Base-by-base conservation (phyloP, 345 rosid genomes). In the Eucalyptus curtisii region DNA sequence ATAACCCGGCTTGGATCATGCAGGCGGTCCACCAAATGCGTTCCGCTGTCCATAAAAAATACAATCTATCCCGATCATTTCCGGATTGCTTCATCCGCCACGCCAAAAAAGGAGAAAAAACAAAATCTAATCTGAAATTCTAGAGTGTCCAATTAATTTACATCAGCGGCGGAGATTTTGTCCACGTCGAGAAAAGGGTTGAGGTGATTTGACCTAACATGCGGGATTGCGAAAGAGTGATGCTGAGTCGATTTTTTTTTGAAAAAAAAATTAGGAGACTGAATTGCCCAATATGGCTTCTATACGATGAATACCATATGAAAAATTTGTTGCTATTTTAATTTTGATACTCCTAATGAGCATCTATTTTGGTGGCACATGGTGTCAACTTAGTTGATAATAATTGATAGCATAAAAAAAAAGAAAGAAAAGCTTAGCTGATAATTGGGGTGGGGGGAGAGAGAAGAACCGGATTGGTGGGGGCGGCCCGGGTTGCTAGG, bases 291-390 rank as follows among this genome's bases (percentile, higher is more conserved):
- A 7, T 55, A 55, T 4, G 5, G 20, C 16, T 30, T n/a, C 3
- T 4, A 8, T 8, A 7, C 3, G 76, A n/a, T n/a, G 5, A 55
- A n/a, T 19, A 15, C 42, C 0, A 2, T 33, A 17, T 20, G 4
- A 71, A 71, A 71, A 71, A 0, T 9, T 17, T 37, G 27, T 19
- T 12, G 7, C 45, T 37, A 10, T 40, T 37, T 10, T 37, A 5
- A 37, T 20, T 71, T 40, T 20, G 10, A 7, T 19, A 19, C 8
- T 10, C 15, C 7, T 20, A 4, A 71, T 76, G 84, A 76, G 42
- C 84, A 40, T 40, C 8, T 22, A 8, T 20, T 40, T 76, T 40
- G 84, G 84, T 40, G 47, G 84, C 84, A 40, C 81, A 20, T 40
- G 47, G 47, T 13, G 47, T 40, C 84, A 3, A 20, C 44, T 76